These are phyloP conservation scores for Sabuloglossum arenarium DNA, from an alignment of 495 filamentous ascomycete species.

Conservation along the genomic window DNA sequence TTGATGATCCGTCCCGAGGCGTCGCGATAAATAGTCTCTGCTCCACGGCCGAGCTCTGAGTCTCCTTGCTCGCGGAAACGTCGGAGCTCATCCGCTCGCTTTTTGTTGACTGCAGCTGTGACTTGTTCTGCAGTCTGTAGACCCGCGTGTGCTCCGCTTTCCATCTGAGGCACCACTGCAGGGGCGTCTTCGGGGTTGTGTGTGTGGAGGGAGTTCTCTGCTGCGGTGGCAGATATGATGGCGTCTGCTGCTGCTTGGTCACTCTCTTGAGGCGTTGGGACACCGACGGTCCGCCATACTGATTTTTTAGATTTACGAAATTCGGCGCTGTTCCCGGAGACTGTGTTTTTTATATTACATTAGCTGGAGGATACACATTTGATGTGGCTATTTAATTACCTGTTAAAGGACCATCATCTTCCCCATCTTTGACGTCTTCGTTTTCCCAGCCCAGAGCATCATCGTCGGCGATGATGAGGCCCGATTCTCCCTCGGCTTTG, in stretches of 20 bases:
- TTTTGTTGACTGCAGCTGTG: slow-evolving; percentile 41
- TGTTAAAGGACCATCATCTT: slow-evolving; percentile 24
- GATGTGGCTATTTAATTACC: slow-evolving; percentile 7
- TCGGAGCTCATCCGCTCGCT: slow-evolving; percentile 19
- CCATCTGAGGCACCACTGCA: slow-evolving; percentile 38
- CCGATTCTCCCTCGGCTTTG: slow-evolving; percentile 22
- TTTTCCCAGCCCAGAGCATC: slow-evolving; percentile 55
- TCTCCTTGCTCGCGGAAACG: slow-evolving; percentile 18
- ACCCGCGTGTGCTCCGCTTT: slow-evolving; percentile 66
- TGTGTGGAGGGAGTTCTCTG: slow-evolving; percentile 29
- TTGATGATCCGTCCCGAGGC: slow-evolving; percentile 83
- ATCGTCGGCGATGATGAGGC: slow-evolving; percentile 82
- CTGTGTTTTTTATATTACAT: slow-evolving; percentile 15
- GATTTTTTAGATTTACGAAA: slow-evolving; percentile 63
- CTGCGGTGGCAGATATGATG: slow-evolving; percentile 55
- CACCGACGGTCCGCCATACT: slow-evolving; percentile 53
- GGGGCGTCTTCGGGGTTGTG: slow-evolving; percentile 20
- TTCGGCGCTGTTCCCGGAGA: slow-evolving; percentile 36
- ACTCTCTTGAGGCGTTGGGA: slow-evolving; percentile 22
- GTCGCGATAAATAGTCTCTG: slow-evolving; percentile 84
- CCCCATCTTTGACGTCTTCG: slow-evolving; percentile 14
- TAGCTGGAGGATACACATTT: not conserved
- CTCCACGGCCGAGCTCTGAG: slow-evolving; percentile 20
- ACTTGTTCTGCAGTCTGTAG: slow-evolving; percentile 68
- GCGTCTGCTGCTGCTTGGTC: slow-evolving; percentile 56